Conservation (phyloP, 164 flowering plant genomes). For the Kingdonia uniflora region DNA sequence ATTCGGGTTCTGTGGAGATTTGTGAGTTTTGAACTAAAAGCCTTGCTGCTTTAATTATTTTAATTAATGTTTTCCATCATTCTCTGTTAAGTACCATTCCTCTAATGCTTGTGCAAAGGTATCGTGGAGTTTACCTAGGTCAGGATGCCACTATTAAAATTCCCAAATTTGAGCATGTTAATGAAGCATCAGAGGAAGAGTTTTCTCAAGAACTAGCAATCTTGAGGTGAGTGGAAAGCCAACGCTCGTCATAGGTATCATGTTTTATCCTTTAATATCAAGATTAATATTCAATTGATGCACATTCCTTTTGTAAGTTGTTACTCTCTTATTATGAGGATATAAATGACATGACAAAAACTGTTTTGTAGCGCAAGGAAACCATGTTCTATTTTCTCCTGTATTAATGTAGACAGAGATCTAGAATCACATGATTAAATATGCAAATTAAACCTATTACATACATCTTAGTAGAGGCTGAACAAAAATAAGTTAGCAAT, state of each 20-base stretch:
- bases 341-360: not conserved
- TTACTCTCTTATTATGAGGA: not conserved
- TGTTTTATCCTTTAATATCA: not conserved
- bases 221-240: slow-evolving; percentile 38
- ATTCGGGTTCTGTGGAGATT: slow-evolving; percentile 89
- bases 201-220: slow-evolving; percentile 86
- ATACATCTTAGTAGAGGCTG: too few relatives aligned
- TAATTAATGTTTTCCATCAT: slow-evolving; percentile 5
- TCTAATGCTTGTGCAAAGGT: slow-evolving; percentile 23
- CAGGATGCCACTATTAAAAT: slow-evolving; percentile 84
- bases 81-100: slow-evolving; percentile 1
- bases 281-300: too few relatives aligned
- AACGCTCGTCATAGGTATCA: not conserved
- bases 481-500: too few relatives aligned
- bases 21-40: slow-evolving; percentile 39
- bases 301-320: not conserved
- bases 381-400: too few relatives aligned
- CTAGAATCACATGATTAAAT: too few relatives aligned
- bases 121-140: slow-evolving; percentile 69
- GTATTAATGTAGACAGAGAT: too few relatives aligned
- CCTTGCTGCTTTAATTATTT: slow-evolving; percentile 2
- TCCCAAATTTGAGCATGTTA: slow-evolving; percentile 62
- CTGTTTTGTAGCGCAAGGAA: not conserved
- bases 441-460: too few relatives aligned
- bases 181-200: slow-evolving; percentile 56